Conservation (phyloP, 83 land plant genomes). For the Picea abies region DNA sequence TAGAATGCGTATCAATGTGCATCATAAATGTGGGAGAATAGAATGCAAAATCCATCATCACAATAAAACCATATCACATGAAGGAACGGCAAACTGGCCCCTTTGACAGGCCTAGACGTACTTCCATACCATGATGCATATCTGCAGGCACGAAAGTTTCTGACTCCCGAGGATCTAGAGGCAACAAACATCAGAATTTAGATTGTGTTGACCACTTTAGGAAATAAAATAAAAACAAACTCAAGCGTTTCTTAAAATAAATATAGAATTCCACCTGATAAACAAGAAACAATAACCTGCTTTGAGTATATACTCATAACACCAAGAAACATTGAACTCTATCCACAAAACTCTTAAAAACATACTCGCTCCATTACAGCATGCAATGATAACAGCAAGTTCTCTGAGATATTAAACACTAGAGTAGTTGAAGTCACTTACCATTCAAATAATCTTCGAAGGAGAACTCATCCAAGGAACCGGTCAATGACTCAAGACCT, state of each 20-base stretch:
- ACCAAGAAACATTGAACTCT: neutral
- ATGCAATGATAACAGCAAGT: neutral
- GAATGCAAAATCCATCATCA: too few relatives aligned
- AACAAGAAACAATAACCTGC: neutral
- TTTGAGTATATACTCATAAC: neutral
- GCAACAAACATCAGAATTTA: neutral
- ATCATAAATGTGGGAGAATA: too few relatives aligned
- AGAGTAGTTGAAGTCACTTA: conserved; percentile 15
- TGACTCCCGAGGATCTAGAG: conserved; percentile 79
- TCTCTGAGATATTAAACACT: neutral
- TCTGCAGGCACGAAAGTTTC: conserved; percentile 70
- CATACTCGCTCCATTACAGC: neutral
- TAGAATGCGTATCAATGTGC: too few relatives aligned
- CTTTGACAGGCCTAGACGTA: conserved; percentile 75
- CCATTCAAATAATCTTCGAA: conserved; percentile 78
- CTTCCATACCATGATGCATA: conserved; percentile 95
- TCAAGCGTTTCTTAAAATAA: neutral
- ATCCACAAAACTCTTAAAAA: neutral
- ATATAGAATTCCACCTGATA: neutral
- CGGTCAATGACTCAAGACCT: conserved; percentile 91
- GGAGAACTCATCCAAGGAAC: conserved; percentile 78
- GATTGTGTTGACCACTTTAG: neutral
- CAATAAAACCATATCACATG: conserved; percentile 19
- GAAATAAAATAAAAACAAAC: too few relatives aligned
- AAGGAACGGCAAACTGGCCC: conserved; percentile 56